Conservation (phyloP, 805 yeast genomes). For the Metschnikowia borealis region DNA sequence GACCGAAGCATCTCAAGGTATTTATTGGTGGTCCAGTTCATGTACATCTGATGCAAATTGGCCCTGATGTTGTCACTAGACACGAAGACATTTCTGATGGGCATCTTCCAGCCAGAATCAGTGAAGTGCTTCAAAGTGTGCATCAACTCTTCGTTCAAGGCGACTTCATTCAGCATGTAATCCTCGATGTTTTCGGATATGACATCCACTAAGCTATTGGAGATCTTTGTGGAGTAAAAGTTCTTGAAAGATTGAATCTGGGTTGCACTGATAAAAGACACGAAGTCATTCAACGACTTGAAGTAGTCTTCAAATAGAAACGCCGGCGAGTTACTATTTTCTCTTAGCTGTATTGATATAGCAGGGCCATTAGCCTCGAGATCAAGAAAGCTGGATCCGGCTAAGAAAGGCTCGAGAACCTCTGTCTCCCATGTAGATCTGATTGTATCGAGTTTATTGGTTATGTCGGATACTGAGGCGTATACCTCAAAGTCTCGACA, state of each 20-base stretch:
- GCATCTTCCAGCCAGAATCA: conserved; percentile 24
- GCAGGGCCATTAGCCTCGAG: conserved; percentile 4
- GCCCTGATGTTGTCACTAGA: conserved; percentile 19
- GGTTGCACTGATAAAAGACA: conserved; percentile 28
- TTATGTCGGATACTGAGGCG: conserved; percentile 10
- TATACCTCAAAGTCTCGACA: conserved; percentile 7
- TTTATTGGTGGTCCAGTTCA: conserved; percentile 31
- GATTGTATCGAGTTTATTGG: conserved; percentile 4
- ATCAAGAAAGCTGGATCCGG: conserved; percentile 4
- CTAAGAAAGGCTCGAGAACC: conserved; percentile 13
- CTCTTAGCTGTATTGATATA: background rate
- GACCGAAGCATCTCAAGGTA: conserved; percentile 29
- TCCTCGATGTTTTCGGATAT: conserved; percentile 30
- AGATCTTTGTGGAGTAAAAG: conserved; percentile 26
- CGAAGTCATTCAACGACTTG: conserved; percentile 24
- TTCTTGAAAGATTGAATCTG: conserved; percentile 21
- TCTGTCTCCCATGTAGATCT: conserved; percentile 12
- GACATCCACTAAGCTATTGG: conserved; percentile 24
- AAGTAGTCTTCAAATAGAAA: conserved; percentile 15
- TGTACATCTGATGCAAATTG: conserved; percentile 25
- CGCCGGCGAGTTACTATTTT: background rate
- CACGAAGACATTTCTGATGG: conserved; percentile 17
- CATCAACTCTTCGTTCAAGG: conserved; percentile 19
- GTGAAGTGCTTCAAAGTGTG: conserved; percentile 19
- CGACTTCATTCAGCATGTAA: conserved; percentile 16